Percentiles rank a stretch among this genome's conserved stretches.
These are phyloP conservation scores for Ganoderma multipileum DNA, from an alignment of 1,284 basidiomycete genomes.

Conservation along the genomic window DNA sequence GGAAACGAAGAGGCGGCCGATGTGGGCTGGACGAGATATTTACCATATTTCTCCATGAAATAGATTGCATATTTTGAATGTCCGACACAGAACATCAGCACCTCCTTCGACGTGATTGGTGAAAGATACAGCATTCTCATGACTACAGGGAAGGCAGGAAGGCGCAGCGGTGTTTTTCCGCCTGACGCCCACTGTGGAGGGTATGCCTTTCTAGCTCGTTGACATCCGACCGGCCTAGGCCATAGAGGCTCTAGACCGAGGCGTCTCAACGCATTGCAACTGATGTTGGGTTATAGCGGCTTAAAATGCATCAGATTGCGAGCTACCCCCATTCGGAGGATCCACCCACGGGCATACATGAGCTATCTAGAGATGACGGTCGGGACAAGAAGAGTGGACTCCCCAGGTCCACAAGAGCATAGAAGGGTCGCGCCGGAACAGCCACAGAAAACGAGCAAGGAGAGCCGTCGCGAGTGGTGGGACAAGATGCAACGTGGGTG, in stretches of 20 bases:
- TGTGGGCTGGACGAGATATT: neutral
- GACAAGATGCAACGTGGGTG: neutral
- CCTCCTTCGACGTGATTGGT: constrained; percentile 3
- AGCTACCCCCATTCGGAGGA: neutral
- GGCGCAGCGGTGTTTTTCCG: constrained; percentile 6
- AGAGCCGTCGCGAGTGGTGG: neutral
- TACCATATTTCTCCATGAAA: neutral
- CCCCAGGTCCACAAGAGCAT: neutral
- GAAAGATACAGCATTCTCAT: constrained; percentile 9
- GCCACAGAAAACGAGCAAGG: neutral
- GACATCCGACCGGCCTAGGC: constrained; percentile 1
- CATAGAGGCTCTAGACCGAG: constrained; percentile 2
- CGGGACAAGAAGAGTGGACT: neutral
- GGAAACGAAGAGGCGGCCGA: neutral
- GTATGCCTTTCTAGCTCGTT: neutral
- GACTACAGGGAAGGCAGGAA: neutral
- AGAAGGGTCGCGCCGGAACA: neutral
- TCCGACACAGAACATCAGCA: neutral
- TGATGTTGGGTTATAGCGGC: neutral
- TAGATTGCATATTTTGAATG: neutral
- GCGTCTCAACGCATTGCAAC: neutral
- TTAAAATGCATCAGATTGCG: neutral
- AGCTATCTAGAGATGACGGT: neutral
- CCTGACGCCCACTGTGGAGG: neutral
- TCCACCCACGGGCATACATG: neutral